These are phyloP conservation scores for Botryosphaeria dothidea DNA, from an alignment of 2,329 filamentous ascomycete species.

Conservation along the genomic window DNA sequence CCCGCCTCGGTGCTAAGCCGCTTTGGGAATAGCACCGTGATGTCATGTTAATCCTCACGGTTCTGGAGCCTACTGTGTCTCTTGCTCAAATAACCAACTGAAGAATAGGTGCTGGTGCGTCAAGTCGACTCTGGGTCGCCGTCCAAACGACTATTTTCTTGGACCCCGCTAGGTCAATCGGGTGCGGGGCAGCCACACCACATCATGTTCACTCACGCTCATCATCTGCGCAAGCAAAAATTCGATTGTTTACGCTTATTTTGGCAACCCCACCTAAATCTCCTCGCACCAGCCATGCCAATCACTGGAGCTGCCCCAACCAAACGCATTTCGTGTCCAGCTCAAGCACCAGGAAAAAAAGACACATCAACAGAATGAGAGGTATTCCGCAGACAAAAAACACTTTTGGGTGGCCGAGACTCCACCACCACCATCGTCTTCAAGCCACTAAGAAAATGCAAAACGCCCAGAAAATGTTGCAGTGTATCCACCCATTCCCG, in stretches of 20 bases:
- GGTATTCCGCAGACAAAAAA: neutral
- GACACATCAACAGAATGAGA: neutral
- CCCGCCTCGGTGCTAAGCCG: neutral
- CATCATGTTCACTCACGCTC: neutral
- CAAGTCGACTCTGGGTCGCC: no score
- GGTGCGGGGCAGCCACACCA: neutral
- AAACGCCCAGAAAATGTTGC: slow-evolving; percentile 9
- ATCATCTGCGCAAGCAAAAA: no score
- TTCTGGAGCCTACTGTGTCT: neutral
- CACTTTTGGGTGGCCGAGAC: neutral
- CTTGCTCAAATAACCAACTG: neutral
- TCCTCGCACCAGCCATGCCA: no score
- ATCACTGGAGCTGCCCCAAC: no score
- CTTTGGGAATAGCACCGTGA: neutral
- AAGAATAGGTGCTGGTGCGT: no score
- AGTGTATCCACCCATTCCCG: neutral
- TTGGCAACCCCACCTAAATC: no score
- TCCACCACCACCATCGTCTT: neutral
- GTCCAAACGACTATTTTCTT: no score
- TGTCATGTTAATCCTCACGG: neutral
- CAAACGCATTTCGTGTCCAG: no score
- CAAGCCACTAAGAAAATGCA: neutral
- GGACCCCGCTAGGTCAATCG: no score
- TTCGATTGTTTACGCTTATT: no score
- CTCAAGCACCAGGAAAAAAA: neutral